These are phyloP conservation scores for Acer saccharum DNA, from an alignment of 345 rosid species.

Conservation along the genomic window DNA sequence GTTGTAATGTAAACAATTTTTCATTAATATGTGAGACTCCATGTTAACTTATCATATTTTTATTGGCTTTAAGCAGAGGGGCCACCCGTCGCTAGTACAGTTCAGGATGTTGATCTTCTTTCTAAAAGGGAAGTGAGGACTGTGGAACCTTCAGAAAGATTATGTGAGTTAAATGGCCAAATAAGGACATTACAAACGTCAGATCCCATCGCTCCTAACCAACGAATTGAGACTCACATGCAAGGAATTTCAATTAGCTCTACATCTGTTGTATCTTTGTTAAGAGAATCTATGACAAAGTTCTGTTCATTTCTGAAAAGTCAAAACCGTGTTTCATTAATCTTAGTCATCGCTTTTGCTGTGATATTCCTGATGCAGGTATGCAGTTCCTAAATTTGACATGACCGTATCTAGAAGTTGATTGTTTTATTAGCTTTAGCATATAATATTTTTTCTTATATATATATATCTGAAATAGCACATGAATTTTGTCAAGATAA, in stretches of 20 bases:
- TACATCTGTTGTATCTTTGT: constrained; percentile 20
- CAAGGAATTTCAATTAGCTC: constrained; percentile 33
- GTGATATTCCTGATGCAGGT: constrained; percentile 94
- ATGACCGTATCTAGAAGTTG: neutral
- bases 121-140: constrained; percentile 32
- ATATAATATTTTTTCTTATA: neutral
- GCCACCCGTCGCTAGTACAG: constrained; percentile 27
- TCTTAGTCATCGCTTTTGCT: constrained; percentile 58
- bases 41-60: neutral
- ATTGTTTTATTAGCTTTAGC: neutral
- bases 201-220: constrained; percentile 28
- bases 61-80: constrained; percentile 30
- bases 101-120: constrained; percentile 31
- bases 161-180: constrained; percentile 27
- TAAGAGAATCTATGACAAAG: constrained; percentile 41
- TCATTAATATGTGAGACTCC: neutral
- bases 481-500: neutral
- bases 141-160: constrained; percentile 39
- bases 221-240: constrained; percentile 22
- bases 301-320: constrained; percentile 44
- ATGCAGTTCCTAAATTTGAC: constrained; percentile 5
- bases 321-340: constrained; percentile 57
- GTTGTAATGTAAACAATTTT: constrained; percentile 7
- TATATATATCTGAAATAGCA: neutral
- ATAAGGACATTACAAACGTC: constrained; percentile 24